phyloP scores from a whole-genome alignment of 1,284 basidiomycete genomes.

The Serendipita sp. region DNA sequence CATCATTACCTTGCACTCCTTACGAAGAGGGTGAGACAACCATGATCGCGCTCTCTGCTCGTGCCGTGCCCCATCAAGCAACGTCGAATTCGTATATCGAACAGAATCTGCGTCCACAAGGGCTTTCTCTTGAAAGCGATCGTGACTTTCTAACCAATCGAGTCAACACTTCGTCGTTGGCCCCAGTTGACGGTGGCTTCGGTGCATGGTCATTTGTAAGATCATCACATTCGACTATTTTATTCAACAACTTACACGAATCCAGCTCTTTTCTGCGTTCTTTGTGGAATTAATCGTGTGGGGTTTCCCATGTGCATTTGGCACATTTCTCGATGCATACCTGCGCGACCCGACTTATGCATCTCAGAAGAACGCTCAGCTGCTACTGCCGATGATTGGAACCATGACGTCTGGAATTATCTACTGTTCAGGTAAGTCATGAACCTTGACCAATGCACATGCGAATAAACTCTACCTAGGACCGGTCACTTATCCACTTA shows the following conservation, averaged over 20 bases:
- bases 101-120: too few species aligned
- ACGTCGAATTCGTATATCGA: too few species aligned
- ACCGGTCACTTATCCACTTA: constrained; percentile 16
- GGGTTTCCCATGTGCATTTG: constrained; percentile 25
- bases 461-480: constrained; percentile 5
- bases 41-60: too few species aligned
- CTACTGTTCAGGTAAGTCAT: constrained; percentile 22
- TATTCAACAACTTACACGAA: background rate
- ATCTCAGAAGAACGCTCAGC: constrained; percentile 18
- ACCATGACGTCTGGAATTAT: constrained; percentile 23
- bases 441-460: background rate
- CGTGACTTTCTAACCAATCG: background rate
- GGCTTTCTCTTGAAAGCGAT: too few species aligned
- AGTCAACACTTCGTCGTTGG: background rate
- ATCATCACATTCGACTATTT: too few species aligned
- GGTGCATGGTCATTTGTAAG: constrained; percentile 4
- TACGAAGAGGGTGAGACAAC: too few species aligned
- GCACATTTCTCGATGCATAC: constrained; percentile 25
- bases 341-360: constrained; percentile 19
- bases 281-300: constrained; percentile 27
- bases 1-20: too few species aligned
- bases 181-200: background rate
- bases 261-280: constrained; percentile 23
- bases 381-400: constrained; percentile 24
- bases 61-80: too few species aligned